Percentiles rank a stretch among this genome's conserved stretches.
Evolutionary conservation across 148 eudicot species (phyloP).

Genomic region (Agrostemma githago): DNA sequence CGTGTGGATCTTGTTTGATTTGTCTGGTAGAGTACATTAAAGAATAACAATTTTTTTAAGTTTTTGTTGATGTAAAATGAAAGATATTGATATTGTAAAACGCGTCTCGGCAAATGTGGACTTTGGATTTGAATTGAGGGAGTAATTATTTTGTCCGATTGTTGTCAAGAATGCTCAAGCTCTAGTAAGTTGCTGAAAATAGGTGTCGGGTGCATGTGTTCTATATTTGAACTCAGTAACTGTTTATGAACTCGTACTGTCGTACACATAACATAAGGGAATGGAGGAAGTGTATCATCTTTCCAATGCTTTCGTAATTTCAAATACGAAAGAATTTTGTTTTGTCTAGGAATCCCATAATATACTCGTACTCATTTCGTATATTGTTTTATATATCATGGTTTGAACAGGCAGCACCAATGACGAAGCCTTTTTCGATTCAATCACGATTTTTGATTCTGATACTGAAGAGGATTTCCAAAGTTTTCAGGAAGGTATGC

Average conservation of each 20-base stretch:
- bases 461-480: conserved; percentile 89
- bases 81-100: too few relatives aligned
- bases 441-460: conserved; percentile 62
- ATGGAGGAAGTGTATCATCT: too few relatives aligned
- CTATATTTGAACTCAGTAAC: too few relatives aligned
- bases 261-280: background rate
- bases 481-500: conserved; percentile 77
- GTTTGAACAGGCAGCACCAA: conserved; percentile 41
- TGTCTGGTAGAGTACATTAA: too few relatives aligned
- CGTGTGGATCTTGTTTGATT: too few relatives aligned
- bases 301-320: too few relatives aligned
- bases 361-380: background rate
- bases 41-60: too few relatives aligned
- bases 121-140: too few relatives aligned
- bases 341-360: background rate
- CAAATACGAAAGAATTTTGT: too few relatives aligned
- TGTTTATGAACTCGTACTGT: too few relatives aligned
- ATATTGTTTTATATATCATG: conserved; percentile 15
- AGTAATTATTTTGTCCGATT: background rate
- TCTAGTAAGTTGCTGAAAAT: background rate
- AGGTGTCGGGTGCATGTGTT: background rate
- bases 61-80: too few relatives aligned
- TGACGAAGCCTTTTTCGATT: conserved; percentile 91
- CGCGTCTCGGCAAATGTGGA: too few relatives aligned
- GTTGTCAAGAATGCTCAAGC: background rate